Evolutionary conservation across 768 basidiomycete genomes (phyloP), one percentile per base, ranked within the genome.

Genomic region (Phaeotremella fagi): DNA sequence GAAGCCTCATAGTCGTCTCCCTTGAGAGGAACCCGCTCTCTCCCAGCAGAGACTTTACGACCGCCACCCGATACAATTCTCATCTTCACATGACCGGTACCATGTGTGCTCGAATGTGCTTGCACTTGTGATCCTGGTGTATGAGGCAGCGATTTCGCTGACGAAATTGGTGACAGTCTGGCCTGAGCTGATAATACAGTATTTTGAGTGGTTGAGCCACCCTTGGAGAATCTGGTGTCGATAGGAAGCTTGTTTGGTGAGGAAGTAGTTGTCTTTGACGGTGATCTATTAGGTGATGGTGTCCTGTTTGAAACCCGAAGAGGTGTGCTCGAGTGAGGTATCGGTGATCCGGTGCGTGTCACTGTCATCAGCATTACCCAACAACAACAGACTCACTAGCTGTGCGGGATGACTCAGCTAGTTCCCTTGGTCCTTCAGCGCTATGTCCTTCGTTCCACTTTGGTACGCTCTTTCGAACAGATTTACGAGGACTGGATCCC

Each of bases 21-120:
- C 41, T 60, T 62, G 24, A 71, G 49, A 12, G 68, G 70, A 3
- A 68, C 45, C 3, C 55, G 68, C 24, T 65, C 65, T 16, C 72
- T 59, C n/a, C 66, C 65, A 4, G 62, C 55, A 4, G 68, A 66
- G 0, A 72, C 65, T 18, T 60, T 35, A 14, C 71, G 60, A 37
- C 70, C 70, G 11, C 48, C 50, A 5, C 69, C 68, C 1, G 63
- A 67, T 6, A 70, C 64, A 5, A 74, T 53, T 20, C 69, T 61
- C 3, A 72, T 55, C 20, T 45, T 52, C 1, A 68, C 68, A 45
- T 68, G 68, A 9, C 43, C 36, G 18, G 60, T 61, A 18, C 61
- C 54, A 27, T 53, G 23, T 14, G 43, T 48, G 3, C n/a, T n/a
- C n/a, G n/a, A n/a, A n/a, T n/a, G n/a, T n/a, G n/a, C n/a, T n/a